Evolutionary conservation across 169 alveolate species (phyloP), one percentile per base, ranked within the genome.

Genomic region (Babesia ovis): DNA sequence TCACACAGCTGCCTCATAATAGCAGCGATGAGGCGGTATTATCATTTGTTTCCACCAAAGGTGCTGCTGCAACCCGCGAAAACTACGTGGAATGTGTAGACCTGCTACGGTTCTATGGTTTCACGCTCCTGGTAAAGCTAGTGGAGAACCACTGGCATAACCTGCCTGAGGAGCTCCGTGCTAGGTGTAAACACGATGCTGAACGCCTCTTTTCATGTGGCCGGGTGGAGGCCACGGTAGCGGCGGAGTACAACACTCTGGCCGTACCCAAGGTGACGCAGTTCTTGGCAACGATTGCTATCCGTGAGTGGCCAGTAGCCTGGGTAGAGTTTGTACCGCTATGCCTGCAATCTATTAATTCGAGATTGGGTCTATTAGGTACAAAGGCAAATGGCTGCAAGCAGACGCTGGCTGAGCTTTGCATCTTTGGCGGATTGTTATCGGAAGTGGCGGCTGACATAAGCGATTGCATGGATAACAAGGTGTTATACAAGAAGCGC

Each of bases 91-190:
- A 81, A 51, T 81, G 77, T 34, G 73, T 81, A 31, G 64, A 81
- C 60, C 55, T 72, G 23, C 67, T 81, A 48, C 25, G 89, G 22
- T 81, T 81, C 80, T 81, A 81, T 66, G 89, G 89, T 3, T 81
- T 61, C 77, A 71, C 89, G 25, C 80, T 81, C 34, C 68, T 81
- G 55, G 81, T 81, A 41, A 81, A 81, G 73, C 58, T 72, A 22
- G 80, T 72, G 20, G 85, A 81, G 46, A 81, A 81, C 72, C 50
- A 81, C 69, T 81, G 85, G 85, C 77, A 72, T 46, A 18, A 34
- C 23, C 35, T 58, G 34, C 45, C 87, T 11, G 70, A 60, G 16
- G 56, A 57, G 6, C 67, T 79, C 27, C 27, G 42, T 4, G 2
- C 42, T 12, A 58, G 82, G 29, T 70, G 82, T 55, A 56, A 69